Conservation (phyloP, 148 eudicot genomes). For the Chenopodium suecicum region DNA sequence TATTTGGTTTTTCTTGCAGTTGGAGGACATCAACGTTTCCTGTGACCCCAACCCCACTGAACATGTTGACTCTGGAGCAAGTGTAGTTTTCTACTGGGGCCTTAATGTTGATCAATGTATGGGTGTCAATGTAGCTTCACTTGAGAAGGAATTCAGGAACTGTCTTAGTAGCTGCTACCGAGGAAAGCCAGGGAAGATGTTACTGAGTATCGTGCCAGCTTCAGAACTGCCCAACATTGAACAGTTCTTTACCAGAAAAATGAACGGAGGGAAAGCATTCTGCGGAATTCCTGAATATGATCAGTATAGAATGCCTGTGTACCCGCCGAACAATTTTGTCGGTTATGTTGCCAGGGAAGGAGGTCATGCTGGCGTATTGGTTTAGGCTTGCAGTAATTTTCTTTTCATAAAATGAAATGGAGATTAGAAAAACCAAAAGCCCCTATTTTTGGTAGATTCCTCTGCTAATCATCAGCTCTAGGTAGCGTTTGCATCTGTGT, state of each 20-base stretch:
- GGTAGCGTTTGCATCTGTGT: not conserved
- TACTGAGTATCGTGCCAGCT: constrained; percentile 38
- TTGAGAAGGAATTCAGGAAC: constrained; percentile 39
- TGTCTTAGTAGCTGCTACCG: constrained; percentile 24
- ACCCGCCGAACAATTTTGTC: constrained; percentile 20
- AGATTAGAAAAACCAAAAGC: not conserved
- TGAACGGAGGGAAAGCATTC: constrained; percentile 11
- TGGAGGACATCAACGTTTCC: constrained; percentile 47
- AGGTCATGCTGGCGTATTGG: constrained; percentile 4
- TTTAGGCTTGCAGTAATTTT: not conserved
- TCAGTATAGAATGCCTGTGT: constrained; percentile 12
- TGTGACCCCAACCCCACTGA: constrained; percentile 72
- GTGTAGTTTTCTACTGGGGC: constrained; percentile 56
- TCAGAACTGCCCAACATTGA: constrained; percentile 34
- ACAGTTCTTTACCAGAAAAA: not conserved
- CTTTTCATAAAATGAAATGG: not conserved
- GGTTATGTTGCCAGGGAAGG: constrained; percentile 19
- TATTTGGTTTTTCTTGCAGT: constrained; percentile 27
- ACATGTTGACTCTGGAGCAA: constrained; percentile 35
- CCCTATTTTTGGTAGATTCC: not conserved
- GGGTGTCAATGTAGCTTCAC: constrained; percentile 19
- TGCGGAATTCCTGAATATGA: constrained; percentile 21
- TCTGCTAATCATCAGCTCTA: not conserved
- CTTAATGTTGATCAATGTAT: constrained; percentile 26
- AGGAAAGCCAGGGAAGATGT: constrained; percentile 35